Percentiles rank a stretch among this genome's conserved stretches.
phyloP scores from a whole-genome alignment of 768 basidiomycete genomes.

The Flagelloscypha sp. region DNA sequence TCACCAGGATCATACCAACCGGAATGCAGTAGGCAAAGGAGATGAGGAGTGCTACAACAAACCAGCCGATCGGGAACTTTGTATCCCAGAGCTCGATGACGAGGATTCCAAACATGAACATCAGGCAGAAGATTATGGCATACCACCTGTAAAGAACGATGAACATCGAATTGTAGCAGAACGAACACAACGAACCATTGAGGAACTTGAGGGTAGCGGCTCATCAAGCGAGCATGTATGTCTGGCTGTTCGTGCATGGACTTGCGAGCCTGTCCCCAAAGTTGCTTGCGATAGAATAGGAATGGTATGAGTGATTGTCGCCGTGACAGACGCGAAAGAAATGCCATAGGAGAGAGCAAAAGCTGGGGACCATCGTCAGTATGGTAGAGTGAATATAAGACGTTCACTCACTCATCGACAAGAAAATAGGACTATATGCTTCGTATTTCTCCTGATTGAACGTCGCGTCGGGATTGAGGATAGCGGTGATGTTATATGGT shows the following conservation, averaged over 20 bases:
- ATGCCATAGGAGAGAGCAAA: conserved; percentile 76
- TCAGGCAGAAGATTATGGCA: conserved; percentile 51
- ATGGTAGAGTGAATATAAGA: conserved; percentile 5
- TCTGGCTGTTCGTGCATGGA: conserved; percentile 75
- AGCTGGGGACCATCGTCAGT: conserved; percentile 23
- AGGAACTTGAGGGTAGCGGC: conserved; percentile 65
- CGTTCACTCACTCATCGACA: conserved; percentile 32
- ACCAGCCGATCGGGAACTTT: conserved; percentile 65
- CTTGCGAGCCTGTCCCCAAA: conserved; percentile 61
- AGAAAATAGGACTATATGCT: conserved; percentile 52
- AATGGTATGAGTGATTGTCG: conserved; percentile 63
- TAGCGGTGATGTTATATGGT: conserved; percentile 48
- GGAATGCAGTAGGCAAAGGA: conserved; percentile 41
- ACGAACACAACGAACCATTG: no score
- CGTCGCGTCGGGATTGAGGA: conserved; percentile 45
- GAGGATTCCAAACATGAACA: conserved; percentile 63
- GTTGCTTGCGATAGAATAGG: conserved; percentile 73
- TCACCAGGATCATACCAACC: conserved; percentile 48
- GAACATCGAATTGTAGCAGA: no score
- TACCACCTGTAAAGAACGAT: no score
- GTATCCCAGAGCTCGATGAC: conserved; percentile 70
- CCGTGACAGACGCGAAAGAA: conserved; percentile 76
- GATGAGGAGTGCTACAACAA: conserved; percentile 1
- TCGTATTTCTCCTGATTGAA: conserved; percentile 50
- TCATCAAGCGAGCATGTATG: conserved; percentile 79